phyloP scores from a whole-genome alignment of 2,329 filamentous ascomycete genomes.

The Scopulariopsis brevicaulis region DNA sequence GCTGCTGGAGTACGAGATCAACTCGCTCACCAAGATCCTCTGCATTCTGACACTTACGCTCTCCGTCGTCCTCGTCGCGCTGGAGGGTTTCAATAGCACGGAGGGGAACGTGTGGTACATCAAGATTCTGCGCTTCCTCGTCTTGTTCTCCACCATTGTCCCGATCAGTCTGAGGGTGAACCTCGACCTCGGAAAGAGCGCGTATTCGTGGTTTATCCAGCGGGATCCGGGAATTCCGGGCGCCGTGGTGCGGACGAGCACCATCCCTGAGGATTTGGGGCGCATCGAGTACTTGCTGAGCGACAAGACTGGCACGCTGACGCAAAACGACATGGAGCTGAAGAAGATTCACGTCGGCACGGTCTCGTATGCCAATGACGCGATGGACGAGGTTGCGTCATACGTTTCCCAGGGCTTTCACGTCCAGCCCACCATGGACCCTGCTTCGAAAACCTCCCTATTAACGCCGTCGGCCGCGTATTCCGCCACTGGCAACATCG shows the following conservation, averaged over 20 bases:
- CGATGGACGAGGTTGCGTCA: constrained; percentile 90
- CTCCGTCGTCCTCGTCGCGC: constrained; percentile 76
- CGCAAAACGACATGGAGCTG: constrained; percentile 97
- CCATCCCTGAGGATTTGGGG: constrained; percentile 91
- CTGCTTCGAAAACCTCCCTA: constrained; percentile 35
- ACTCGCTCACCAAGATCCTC: constrained; percentile 90
- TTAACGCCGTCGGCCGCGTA: constrained; percentile 68
- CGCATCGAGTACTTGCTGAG: constrained; percentile 93
- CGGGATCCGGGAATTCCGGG: constrained; percentile 80
- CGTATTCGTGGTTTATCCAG: constrained; percentile 94
- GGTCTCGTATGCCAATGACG: constrained; percentile 95
- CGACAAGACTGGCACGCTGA: constrained; percentile 96
- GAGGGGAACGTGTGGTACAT: constrained; percentile 75
- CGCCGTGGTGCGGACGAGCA: constrained; percentile 90
- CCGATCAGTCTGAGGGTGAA: constrained; percentile 95
- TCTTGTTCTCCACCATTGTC: constrained; percentile 98
- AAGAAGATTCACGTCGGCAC: constrained; percentile 98
- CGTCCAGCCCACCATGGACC: constrained; percentile 30
- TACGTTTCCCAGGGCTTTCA: constrained; percentile 82
- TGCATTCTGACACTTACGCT: constrained; percentile 79
- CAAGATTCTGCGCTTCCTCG: constrained; percentile 94
- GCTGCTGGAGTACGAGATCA: constrained; percentile 90
- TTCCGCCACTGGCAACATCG: constrained; percentile 44
- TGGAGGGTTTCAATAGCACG: constrained; percentile 67
- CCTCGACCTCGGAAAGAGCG: constrained; percentile 91